Conservation (phyloP, 768 basidiomycete genomes). For the Lentinula guzmanii region DNA sequence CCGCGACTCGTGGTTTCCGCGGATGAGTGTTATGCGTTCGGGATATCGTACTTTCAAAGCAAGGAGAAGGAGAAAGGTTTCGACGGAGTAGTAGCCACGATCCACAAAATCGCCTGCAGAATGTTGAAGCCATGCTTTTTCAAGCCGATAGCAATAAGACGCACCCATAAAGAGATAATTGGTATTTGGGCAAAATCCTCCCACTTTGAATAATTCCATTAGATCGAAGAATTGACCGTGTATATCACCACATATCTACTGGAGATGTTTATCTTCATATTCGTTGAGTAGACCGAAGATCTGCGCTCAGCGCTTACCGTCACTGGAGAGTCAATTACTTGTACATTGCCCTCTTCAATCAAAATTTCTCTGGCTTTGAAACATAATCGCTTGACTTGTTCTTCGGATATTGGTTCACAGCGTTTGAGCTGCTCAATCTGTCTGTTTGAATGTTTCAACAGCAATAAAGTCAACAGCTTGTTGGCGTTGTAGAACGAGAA, state of each 20-base stretch:
- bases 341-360: slow-evolving; percentile 97
- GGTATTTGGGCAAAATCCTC: slow-evolving; percentile 87
- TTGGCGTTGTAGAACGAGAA: neutral
- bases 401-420: slow-evolving; percentile 94
- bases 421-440: slow-evolving; percentile 93
- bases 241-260: slow-evolving; percentile 89
- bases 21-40: slow-evolving; percentile 92
- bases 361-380: slow-evolving; percentile 94
- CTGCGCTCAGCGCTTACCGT: slow-evolving; percentile 46
- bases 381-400: slow-evolving; percentile 92
- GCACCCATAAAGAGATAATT: slow-evolving; percentile 96
- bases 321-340: slow-evolving; percentile 92
- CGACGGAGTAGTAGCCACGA: slow-evolving; percentile 94
- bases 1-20: slow-evolving; percentile 96
- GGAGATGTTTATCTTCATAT: neutral
- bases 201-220: slow-evolving; percentile 92
- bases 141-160: slow-evolving; percentile 15
- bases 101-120: slow-evolving; percentile 91
- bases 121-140: slow-evolving; percentile 1
- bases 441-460: slow-evolving; percentile 32
- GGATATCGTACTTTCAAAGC: slow-evolving; percentile 97
- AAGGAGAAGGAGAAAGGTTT: slow-evolving; percentile 91
- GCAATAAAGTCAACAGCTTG: neutral
- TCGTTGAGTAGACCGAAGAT: slow-evolving; percentile 10
- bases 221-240: slow-evolving; percentile 97